Percentiles rank a stretch among this genome's conserved stretches.
phyloP scores from a whole-genome alignment of 805 yeast species.

The Schizosaccharomyces cryophilus region DNA sequence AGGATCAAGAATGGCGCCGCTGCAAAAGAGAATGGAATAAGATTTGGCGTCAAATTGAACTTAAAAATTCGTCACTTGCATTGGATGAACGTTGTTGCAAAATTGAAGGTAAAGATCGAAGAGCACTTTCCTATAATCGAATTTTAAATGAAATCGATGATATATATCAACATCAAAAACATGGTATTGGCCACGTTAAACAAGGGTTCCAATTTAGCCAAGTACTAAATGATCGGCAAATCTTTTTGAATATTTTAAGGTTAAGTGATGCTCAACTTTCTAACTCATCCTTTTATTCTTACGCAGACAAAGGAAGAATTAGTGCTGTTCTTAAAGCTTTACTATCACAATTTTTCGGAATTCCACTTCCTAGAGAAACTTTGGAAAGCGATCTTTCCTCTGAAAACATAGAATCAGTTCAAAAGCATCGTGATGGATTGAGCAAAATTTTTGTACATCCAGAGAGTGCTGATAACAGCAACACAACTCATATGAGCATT shows the following conservation, averaged over 20 bases:
- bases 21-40: constrained; percentile 98
- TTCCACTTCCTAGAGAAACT: not conserved
- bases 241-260: not conserved
- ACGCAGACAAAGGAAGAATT: not conserved
- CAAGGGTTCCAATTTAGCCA: not conserved
- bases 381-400: not conserved
- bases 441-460: not conserved
- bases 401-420: not conserved
- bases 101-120: not conserved
- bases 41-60: constrained; percentile 96
- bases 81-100: constrained; percentile 48
- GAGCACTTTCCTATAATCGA: not conserved
- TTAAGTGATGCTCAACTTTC: not conserved
- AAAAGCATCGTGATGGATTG: not conserved
- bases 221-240: not conserved
- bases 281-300: not conserved
- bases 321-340: not conserved
- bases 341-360: not conserved
- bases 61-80: constrained; percentile 76
- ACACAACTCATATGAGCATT: not conserved
- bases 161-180: not conserved
- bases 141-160: not conserved
- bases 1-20: constrained; percentile 96
- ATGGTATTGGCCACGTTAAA: not conserved
- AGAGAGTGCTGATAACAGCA: not conserved